phyloP scores from a whole-genome alignment of 78 protist species.

The Isochrysis galbana region DNA sequence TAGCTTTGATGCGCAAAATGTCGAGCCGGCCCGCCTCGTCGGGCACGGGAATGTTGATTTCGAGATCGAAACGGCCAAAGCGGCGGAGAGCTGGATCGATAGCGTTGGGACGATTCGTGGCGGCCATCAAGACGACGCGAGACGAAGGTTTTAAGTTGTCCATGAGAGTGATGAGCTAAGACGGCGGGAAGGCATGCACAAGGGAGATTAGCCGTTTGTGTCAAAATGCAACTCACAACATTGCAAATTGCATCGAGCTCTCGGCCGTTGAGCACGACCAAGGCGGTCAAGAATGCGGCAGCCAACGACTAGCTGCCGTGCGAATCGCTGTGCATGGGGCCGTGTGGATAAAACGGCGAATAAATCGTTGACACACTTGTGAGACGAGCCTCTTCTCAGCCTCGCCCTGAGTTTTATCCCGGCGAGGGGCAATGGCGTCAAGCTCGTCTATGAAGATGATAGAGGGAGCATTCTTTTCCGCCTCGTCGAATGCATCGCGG shows the following conservation, averaged over 20 bases:
- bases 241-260: too few relatives aligned
- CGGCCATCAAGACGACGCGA: constrained; percentile 99
- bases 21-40: constrained; percentile 98
- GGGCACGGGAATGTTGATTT: constrained; percentile 97
- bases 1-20: constrained; percentile 98
- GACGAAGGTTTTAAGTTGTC: constrained; percentile 96
- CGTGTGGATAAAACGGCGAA: too few relatives aligned
- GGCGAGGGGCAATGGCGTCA: constrained; percentile 99
- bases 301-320: too few relatives aligned
- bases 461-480: constrained; percentile 97
- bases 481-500: constrained; percentile 99
- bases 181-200: too few relatives aligned
- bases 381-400: constrained; percentile 98
- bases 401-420: constrained; percentile 99
- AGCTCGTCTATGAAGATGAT: constrained; percentile 99
- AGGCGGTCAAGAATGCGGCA: too few relatives aligned
- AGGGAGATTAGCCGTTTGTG: too few relatives aligned
- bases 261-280: too few relatives aligned
- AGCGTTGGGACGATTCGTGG: constrained; percentile 99
- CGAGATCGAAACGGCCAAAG: constrained; percentile 99
- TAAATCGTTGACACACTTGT: too few relatives aligned
- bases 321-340: too few relatives aligned
- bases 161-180: constrained; percentile 99
- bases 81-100: constrained; percentile 99
- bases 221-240: too few relatives aligned